Evolutionary conservation across 1,284 basidiomycete species (phyloP), one percentile per base, ranked within the genome.

Genomic region (Erythrobasidium hasegawianum): DNA sequence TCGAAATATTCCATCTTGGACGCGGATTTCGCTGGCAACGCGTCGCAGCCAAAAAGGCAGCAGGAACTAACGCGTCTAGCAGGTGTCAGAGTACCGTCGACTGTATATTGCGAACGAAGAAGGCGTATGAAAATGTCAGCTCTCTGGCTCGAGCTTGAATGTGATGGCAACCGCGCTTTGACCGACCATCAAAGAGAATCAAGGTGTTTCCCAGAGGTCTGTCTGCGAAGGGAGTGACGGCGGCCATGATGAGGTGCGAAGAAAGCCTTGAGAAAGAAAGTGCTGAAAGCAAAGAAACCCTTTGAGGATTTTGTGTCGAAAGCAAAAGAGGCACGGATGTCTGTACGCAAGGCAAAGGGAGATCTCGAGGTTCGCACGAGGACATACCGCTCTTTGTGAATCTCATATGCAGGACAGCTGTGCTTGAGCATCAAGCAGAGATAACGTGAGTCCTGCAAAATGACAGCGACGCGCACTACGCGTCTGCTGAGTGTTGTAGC

Each of bases 21-120:
- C 20, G 16, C n/a, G 39, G 18, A 20, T 57, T 24, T 41, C 16
- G 29, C 20, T 54, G 20, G 20, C 8, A 54, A n/a, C 52, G 24
- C 16, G 52, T 24, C 27, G 52, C 52, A 3, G 52, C 4, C 20
- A n/a, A 10, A 8, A n/a, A 18, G 20, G 20, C 33, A 33, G 33
- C 4, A 11, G 33, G 33, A 22, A 74, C 80, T 68, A 76, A 89
- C 89, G 81, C 85, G 82, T 71, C 90, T 85, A 11, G 93, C 84
- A 16, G 76, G 85, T 10, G 87, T 85, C 26, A 97, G 83, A 2
- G 93, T 94, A 16, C 81, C 87, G 78, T 97, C 93, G 56, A 96
- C 91, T 78, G 96, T 45, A 16, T n/a, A 53, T 18, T 20, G 22
- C 9, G 13, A 54, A 33, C 33, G 33, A 56, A 33, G 13, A 47